Evolutionary conservation across 768 basidiomycete species (phyloP).

Genomic region (Pseudohyphozyma bogoriensis): DNA sequence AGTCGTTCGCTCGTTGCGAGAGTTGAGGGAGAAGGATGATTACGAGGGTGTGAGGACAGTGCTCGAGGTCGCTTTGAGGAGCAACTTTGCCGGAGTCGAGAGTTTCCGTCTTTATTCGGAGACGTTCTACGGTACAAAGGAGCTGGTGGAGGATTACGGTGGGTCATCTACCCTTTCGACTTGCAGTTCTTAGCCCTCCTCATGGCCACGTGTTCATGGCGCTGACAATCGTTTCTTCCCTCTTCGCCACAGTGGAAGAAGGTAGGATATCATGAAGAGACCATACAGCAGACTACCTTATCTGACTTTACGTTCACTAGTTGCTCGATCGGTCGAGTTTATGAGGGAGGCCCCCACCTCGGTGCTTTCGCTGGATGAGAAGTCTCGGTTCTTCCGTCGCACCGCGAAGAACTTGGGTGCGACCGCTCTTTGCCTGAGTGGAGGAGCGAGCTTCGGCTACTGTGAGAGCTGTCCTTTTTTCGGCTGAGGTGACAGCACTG

Average conservation of each 20-base stretch:
- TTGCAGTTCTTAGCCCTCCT: too few species aligned
- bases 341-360: slow-evolving; percentile 55
- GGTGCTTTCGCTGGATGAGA: slow-evolving; percentile 72
- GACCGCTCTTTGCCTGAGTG: slow-evolving; percentile 87
- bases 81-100: slow-evolving; percentile 89
- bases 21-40: slow-evolving; percentile 63
- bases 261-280: slow-evolving; percentile 31
- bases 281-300: too few species aligned
- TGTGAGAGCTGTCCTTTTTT: slow-evolving; percentile 45
- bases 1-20: slow-evolving; percentile 24
- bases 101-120: slow-evolving; percentile 76
- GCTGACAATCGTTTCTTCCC: too few species aligned
- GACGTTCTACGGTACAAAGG: slow-evolving; percentile 88
- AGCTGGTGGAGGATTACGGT: slow-evolving; percentile 55
- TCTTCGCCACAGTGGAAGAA: too few species aligned
- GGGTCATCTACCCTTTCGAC: not conserved
- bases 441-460: slow-evolving; percentile 60
- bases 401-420: slow-evolving; percentile 82
- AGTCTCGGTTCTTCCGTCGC: slow-evolving; percentile 80
- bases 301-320: too few species aligned
- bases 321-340: slow-evolving; percentile 62
- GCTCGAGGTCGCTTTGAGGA: slow-evolving; percentile 76
- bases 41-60: slow-evolving; percentile 78
- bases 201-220: too few species aligned
- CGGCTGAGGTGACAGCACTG: not conserved